Evolutionary conservation across 1,139 yeast genomes (phyloP), one percentile per base, ranked within the genome.

Genomic region (Suhomyces panamericanus): DNA sequence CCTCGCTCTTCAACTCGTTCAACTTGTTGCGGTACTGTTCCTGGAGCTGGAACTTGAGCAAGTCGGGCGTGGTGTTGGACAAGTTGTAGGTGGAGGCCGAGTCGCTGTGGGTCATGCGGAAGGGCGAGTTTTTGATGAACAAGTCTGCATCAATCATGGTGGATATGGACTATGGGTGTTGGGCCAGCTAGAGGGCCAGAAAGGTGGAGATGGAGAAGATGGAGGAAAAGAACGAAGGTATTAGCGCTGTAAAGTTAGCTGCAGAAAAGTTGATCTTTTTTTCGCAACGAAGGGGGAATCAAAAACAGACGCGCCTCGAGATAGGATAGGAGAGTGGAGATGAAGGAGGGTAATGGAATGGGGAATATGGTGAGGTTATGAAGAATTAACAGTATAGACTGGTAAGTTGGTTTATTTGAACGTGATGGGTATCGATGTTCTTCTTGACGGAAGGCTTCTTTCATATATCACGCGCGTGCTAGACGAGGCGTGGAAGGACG

Each of bases 31-130:
- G 59, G 48, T 67, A 62, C 50, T 73, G 76, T 49, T 74, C 76
- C 53, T 70, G 76, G 33, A 74, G 62, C 54, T 73, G 78, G 47
- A 72, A 73, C 53, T 72, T 73, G 47, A 74, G 64, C 27, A 73
- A 59, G 3, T 74, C 78, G 0, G 75, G 69, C 1, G 78, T 73
- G 26, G 75, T 69, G 46, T 70, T 69, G 47, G 59, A 48, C 37
- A 69, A 55, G 44, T 65, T 66, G 52, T 63, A 69, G 42, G 55
- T 53, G 35, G 38, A 55, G 33, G 39, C 39, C 32, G 62, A 52
- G 44, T 65, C 67, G 37, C 58, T 59, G 50, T 66, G 70, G 10
- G 67, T 60, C 28, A 63, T 59, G 43, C 62, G 66, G 51, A 69
- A 73, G 13, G 78, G 78, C 9, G 77, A 70, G 49, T 54, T 64